phyloP scores from a whole-genome alignment of 495 filamentous ascomycete species.

The Stereocaulon alpinum region DNA sequence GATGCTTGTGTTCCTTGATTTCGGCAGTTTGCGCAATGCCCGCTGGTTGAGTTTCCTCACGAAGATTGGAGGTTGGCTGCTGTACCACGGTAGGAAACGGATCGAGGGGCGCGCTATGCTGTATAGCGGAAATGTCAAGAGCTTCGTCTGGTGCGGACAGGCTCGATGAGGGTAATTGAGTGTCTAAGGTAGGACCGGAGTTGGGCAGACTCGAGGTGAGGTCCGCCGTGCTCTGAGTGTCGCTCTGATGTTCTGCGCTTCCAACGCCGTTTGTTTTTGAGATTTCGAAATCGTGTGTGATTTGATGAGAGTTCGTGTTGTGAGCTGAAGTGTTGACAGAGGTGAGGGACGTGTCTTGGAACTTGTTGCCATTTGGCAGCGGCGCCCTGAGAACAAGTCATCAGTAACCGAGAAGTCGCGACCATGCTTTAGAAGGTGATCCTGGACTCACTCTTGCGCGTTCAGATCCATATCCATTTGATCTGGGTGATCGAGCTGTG shows the following conservation, averaged over 20 bases:
- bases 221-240: constrained; percentile 4
- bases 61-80: constrained; percentile 21
- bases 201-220: constrained; percentile 9
- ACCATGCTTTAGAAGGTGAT: constrained; percentile 18
- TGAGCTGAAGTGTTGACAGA: constrained; percentile 18
- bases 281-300: constrained; percentile 8
- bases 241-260: neutral
- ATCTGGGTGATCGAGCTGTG: constrained; percentile 33
- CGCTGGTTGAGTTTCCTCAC: constrained; percentile 18
- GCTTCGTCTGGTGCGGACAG: constrained; percentile 9
- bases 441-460: constrained; percentile 39
- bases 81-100: constrained; percentile 16
- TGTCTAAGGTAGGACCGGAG: constrained; percentile 11
- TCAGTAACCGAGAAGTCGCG: neutral
- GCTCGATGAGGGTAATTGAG: neutral
- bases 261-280: constrained; percentile 12
- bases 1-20: constrained; percentile 13
- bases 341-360: constrained; percentile 14
- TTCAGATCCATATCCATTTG: constrained; percentile 36
- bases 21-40: constrained; percentile 4
- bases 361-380: constrained; percentile 14
- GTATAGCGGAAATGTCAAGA: neutral
- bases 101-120: constrained; percentile 8
- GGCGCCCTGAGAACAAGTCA: neutral
- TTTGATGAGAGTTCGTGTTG: constrained; percentile 11